phyloP scores from a whole-genome alignment of 225 moss, liverwort and hornwort species.

The Pleurozium schreberi region DNA sequence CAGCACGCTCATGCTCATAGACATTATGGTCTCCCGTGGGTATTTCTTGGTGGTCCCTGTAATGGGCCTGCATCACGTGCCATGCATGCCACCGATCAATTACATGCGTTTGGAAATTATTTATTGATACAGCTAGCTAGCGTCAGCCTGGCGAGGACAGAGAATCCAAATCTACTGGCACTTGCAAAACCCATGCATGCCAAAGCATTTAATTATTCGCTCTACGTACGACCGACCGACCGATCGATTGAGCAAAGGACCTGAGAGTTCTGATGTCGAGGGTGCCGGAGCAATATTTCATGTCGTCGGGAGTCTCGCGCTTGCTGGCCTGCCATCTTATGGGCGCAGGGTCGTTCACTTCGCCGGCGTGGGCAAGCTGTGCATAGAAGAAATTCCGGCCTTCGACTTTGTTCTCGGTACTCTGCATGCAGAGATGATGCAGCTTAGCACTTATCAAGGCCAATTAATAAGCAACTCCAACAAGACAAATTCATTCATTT shows the following conservation, averaged over 20 bases:
- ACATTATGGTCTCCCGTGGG: slow-evolving; percentile 22
- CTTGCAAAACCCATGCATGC: not conserved
- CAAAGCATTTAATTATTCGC: not conserved
- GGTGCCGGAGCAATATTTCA: slow-evolving; percentile 56
- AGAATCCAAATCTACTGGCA: not conserved
- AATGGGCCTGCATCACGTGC: slow-evolving; percentile 34
- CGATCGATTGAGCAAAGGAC: slow-evolving; percentile 6
- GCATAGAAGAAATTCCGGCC: slow-evolving; percentile 48
- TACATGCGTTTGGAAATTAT: not conserved
- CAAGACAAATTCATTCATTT: not conserved
- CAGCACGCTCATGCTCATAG: slow-evolving; percentile 66
- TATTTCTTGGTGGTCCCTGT: slow-evolving; percentile 76
- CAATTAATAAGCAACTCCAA: not conserved
- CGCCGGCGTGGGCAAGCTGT: slow-evolving; percentile 35
- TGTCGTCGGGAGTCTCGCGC: slow-evolving; percentile 56
- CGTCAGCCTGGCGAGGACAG: not conserved
- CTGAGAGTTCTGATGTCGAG: slow-evolving; percentile 50
- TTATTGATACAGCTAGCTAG: not conserved
- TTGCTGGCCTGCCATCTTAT: slow-evolving; percentile 49
- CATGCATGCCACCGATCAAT: not conserved
- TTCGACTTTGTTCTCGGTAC: slow-evolving; percentile 29
- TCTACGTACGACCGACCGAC: not conserved
- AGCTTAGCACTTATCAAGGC: not conserved
- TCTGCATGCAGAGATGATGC: slow-evolving; percentile 1
- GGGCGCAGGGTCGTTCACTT: slow-evolving; percentile 26